Base-by-base conservation (phyloP, 768 basidiomycete species). In the Auriscalpium orientale region DNA sequence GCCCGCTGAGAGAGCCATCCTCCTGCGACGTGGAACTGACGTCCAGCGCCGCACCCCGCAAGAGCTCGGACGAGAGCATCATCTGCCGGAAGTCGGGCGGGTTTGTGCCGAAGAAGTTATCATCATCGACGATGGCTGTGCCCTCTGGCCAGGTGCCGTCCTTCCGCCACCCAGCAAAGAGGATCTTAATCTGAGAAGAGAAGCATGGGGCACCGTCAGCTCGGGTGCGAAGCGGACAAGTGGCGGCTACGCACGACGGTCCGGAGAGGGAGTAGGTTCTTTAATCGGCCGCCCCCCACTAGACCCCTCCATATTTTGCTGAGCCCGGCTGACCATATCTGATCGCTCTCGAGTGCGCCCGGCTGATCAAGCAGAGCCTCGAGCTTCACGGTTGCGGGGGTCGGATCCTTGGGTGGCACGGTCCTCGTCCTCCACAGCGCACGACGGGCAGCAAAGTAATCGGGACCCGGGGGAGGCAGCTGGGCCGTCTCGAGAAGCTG, bases 141-240 rank as follows among this genome's bases (percentile, higher is more conserved):
- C 79, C 83, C 40, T 71, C 69, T 18, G 89, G 89, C 89, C 89
- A 91, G 46, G 85, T 89, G 49, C 81, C 75, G 49, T 91, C 88
- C 51, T 80, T 80, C 47, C 87, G 68, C 89, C 89, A 91, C 37
- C 84, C 83, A 36, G 84, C 79, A 62, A 87, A 80, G 46, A 89
- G 68, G 56, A 91, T 76, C 64, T 85, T 85, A 64, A 89, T 79
- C 89, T 91, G 68, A 21, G 61, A 46, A 35, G 51, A 55, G 43
- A 51, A 55, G 22, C 20, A 43, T 47, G 45, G 44, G 18, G 47
- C 51, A 40, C 48, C 53, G 52, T 47, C 22, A 61, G 45, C 47
- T 35, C 40, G 45, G 51, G 20, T 16, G 10, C 20, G 22, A 36
- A 45, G 46, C 44, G 38, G 20, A 34, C 37, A 13, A 36, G 21